Conservation (phyloP, 768 basidiomycete species). For the Trametes meyenii region DNA sequence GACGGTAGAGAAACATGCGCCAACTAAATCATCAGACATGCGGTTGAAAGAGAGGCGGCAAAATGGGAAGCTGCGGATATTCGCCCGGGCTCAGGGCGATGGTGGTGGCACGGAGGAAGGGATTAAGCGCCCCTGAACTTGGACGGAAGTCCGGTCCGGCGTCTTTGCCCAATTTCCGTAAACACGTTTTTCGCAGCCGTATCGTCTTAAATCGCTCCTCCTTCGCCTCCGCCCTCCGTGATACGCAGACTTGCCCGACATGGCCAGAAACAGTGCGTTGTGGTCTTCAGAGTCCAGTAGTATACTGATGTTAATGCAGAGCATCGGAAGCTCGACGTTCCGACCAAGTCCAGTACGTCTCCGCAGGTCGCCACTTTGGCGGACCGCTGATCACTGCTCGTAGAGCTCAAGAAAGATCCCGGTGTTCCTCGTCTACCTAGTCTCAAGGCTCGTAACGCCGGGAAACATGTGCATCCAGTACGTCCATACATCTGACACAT, state of each 20-base stretch:
- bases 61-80: too few species aligned
- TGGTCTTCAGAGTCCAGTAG: neutral
- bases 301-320: constrained; percentile 32
- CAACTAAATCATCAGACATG: constrained; percentile 15
- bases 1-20: neutral
- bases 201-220: neutral
- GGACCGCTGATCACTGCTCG: neutral
- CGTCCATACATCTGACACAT: neutral
- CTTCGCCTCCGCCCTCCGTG: too few species aligned
- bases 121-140: neutral
- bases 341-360: constrained; percentile 31
- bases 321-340: constrained; percentile 43
- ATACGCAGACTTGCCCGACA: constrained; percentile 22
- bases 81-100: too few species aligned
- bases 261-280: constrained; percentile 47
- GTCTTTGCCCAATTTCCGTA: too few species aligned
- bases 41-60: too few species aligned
- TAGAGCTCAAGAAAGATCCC: constrained; percentile 88
- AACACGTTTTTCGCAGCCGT: constrained; percentile 1
- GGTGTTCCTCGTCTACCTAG: constrained; percentile 83
- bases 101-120: too few species aligned
- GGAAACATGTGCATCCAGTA: constrained; percentile 38
- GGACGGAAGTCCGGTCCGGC: neutral
- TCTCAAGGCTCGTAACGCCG: constrained; percentile 62
- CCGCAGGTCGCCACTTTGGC: neutral